These are phyloP conservation scores for Globisporangium cylindrosporum DNA, from an alignment of 352 stramenopile species.

Conservation along the genomic window DNA sequence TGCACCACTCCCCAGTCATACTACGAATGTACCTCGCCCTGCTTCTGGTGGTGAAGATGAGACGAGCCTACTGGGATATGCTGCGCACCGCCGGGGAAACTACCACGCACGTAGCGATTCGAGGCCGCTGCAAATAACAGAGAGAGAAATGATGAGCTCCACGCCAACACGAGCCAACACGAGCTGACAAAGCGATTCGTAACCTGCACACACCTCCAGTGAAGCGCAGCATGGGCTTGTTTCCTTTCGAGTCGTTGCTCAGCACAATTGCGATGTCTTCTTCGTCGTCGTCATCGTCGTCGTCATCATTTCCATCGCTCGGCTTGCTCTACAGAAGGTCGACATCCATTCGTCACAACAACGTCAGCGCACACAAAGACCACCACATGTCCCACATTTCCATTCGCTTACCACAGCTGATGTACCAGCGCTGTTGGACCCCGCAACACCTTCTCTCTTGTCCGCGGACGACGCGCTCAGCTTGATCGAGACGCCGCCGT, in stretches of 20 bases:
- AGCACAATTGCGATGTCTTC: conserved; percentile 84
- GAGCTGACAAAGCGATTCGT: no score
- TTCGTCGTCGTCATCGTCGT: conserved; percentile 81
- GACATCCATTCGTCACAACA: background rate
- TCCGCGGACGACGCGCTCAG: conserved; percentile 34
- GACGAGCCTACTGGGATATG: conserved; percentile 26
- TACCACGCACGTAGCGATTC: conserved; percentile 76
- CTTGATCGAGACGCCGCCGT: conserved; percentile 75
- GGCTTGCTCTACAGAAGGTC: conserved; percentile 1
- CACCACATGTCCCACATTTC: background rate
- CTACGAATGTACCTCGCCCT: conserved; percentile 17
- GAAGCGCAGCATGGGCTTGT: conserved; percentile 78
- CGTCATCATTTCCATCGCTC: conserved; percentile 34
- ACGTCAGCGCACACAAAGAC: background rate
- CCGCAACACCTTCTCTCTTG: conserved; percentile 13
- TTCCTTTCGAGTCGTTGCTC: conserved; percentile 51
- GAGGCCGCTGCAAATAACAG: conserved; percentile 10
- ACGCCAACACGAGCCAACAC: no score
- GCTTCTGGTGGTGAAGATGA: conserved; percentile 24
- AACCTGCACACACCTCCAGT: conserved; percentile 32
- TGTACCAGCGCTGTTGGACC: conserved; percentile 8
- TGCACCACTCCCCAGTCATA: background rate
- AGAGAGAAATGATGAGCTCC: background rate
- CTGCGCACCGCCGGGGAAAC: conserved; percentile 37
- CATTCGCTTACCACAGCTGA: background rate